Conservation (phyloP, 2,329 filamentous ascomycete genomes). For the Paecilomyces fulvus region DNA sequence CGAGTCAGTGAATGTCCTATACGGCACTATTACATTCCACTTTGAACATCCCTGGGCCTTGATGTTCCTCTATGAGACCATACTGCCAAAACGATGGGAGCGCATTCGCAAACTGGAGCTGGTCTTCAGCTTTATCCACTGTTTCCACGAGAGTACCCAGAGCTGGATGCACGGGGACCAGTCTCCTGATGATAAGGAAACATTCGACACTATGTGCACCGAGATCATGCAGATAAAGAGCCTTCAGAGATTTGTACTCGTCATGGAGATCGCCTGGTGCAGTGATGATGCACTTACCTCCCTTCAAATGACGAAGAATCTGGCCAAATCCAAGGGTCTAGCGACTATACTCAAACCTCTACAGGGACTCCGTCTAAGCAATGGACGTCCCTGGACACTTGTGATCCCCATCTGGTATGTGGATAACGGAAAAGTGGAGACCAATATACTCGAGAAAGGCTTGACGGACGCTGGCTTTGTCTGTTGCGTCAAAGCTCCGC, state of each 20-base stretch:
- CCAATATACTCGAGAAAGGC: neutral
- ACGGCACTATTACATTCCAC: neutral
- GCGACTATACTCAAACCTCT: neutral
- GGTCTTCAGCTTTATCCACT: neutral
- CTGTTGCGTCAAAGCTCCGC: neutral
- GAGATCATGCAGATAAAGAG: neutral
- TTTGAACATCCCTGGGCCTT: neutral
- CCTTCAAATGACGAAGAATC: neutral
- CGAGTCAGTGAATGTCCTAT: neutral
- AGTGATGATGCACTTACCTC: neutral
- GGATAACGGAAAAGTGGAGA: neutral
- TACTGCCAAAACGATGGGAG: neutral
- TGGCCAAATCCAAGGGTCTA: neutral
- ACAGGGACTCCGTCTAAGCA: neutral
- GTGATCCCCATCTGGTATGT: neutral
- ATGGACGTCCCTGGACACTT: neutral
- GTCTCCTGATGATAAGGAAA: neutral
- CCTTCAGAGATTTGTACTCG: neutral
- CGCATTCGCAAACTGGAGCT: neutral
- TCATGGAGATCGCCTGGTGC: neutral
- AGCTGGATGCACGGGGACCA: neutral
- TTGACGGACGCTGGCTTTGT: neutral
- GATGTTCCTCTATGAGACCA: neutral
- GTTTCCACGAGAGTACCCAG: neutral
- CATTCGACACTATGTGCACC: neutral